phyloP scores from a whole-genome alignment of 495 filamentous ascomycete genomes.

The Penicillium coprophilum region DNA sequence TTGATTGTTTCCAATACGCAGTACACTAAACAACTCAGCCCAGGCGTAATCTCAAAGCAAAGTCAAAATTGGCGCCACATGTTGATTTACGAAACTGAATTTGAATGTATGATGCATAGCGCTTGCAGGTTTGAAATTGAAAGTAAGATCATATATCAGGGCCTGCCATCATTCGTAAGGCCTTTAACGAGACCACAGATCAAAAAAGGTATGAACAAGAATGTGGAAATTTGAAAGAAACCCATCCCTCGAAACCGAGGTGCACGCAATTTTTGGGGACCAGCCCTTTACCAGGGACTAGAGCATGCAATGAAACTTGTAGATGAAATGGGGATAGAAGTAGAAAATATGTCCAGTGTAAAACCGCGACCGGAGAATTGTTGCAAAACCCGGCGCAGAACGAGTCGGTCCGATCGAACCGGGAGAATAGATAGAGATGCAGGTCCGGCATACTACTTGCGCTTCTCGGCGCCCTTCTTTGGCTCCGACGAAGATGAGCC shows the following conservation, averaged over 20 bases:
- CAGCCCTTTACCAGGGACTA: not conserved
- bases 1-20: not conserved
- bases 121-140: not conserved
- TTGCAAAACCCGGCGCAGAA: not conserved
- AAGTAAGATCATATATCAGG: conserved; percentile 2
- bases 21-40: not conserved
- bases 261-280: not conserved
- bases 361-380: not conserved
- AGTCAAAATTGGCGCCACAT: not conserved
- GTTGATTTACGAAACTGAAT: not conserved
- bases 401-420: not conserved
- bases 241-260: not conserved
- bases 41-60: not conserved
- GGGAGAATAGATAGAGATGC: not conserved
- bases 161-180: conserved; percentile 3
- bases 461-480: conserved; percentile 30
- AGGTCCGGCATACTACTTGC: conserved; percentile 33
- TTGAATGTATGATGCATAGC: not conserved
- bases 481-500: conserved; percentile 18
- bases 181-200: not conserved
- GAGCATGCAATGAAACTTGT: not conserved
- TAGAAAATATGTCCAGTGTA: not conserved
- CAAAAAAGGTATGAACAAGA: not conserved
- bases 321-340: not conserved
- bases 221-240: not conserved